Conservation (phyloP, 306 rosid genomes). For the Cicer bijugum region DNA sequence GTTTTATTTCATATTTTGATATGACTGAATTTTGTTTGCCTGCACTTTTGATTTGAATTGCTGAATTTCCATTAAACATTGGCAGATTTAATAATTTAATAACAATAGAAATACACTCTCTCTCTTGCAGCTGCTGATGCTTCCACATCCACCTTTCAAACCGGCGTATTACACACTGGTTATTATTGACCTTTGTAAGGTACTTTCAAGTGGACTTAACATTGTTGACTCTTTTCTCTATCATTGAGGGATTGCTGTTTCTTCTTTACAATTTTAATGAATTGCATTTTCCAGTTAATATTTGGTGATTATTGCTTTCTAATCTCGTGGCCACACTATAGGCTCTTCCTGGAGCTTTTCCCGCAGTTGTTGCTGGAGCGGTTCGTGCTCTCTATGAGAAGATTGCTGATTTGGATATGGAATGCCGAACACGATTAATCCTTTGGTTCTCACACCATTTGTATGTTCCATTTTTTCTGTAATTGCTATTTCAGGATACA, state of each 20-base stretch:
- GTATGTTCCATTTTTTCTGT: constrained; percentile 58
- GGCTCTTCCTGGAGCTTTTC: constrained; percentile 99
- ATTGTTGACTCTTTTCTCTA: constrained; percentile 36
- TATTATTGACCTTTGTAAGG: constrained; percentile 97
- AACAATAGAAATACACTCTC: background rate
- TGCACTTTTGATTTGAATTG: constrained; percentile 18
- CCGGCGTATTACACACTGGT: constrained; percentile 90
- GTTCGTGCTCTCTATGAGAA: constrained; percentile 94
- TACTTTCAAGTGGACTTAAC: constrained; percentile 43
- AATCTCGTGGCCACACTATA: constrained; percentile 47
- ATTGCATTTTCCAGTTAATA: constrained; percentile 1
- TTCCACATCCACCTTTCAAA: constrained; percentile 95
- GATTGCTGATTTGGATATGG: constrained; percentile 96
- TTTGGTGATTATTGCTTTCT: constrained; percentile 40
- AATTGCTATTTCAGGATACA: constrained; percentile 26
- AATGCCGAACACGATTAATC: constrained; percentile 91
- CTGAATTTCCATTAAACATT: constrained; percentile 1
- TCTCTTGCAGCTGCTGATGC: constrained; percentile 83
- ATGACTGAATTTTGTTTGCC: constrained; percentile 21
- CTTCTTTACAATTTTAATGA: constrained; percentile 1
- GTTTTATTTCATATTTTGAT: constrained; percentile 20
- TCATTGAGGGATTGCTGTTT: constrained; percentile 24
- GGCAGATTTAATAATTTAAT: constrained; percentile 16
- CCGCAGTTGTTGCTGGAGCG: constrained; percentile 97
- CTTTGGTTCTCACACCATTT: constrained; percentile 99